phyloP scores from a whole-genome alignment of 1,284 basidiomycete genomes.

The Xanthoconium separans region DNA sequence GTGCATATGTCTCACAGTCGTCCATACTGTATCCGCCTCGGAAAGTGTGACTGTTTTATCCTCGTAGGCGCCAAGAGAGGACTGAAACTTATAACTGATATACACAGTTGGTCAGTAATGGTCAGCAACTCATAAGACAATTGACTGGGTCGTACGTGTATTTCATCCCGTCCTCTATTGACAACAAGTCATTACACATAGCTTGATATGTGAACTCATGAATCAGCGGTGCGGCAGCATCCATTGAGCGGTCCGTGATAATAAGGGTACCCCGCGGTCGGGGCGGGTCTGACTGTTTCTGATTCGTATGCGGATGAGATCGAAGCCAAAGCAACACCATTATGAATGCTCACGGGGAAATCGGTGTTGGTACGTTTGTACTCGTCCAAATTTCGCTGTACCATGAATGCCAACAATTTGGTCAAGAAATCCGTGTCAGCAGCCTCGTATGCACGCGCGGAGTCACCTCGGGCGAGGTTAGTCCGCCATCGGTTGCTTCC shows the following conservation, averaged over 20 bases:
- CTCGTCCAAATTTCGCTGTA: constrained; percentile 82
- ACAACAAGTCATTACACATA: constrained; percentile 94
- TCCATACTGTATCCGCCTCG: constrained; percentile 91
- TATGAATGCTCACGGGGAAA: constrained; percentile 62
- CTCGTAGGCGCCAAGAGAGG: constrained; percentile 78
- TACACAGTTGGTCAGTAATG: neutral
- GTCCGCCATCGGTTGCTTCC: constrained; percentile 67
- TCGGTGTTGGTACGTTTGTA: constrained; percentile 83
- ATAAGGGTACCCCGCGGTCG: constrained; percentile 83
- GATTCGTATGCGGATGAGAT: constrained; percentile 12
- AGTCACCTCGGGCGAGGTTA: constrained; percentile 65
- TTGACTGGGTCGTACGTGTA: constrained; percentile 66
- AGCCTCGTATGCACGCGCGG: constrained; percentile 62
- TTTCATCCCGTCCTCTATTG: constrained; percentile 81
- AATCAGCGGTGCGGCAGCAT: constrained; percentile 85
- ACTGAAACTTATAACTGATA: constrained; percentile 83
- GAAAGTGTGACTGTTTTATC: constrained; percentile 84
- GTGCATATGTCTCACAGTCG: constrained; percentile 91
- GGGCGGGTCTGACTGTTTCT: constrained; percentile 65
- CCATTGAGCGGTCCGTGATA: constrained; percentile 96
- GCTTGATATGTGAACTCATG: constrained; percentile 99
- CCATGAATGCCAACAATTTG: constrained; percentile 77
- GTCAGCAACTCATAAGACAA: neutral
- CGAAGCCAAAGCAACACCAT: neutral
- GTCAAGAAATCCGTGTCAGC: constrained; percentile 72